phyloP scores from a whole-genome alignment of 495 filamentous ascomycete genomes.

The Evernia prunastri region DNA sequence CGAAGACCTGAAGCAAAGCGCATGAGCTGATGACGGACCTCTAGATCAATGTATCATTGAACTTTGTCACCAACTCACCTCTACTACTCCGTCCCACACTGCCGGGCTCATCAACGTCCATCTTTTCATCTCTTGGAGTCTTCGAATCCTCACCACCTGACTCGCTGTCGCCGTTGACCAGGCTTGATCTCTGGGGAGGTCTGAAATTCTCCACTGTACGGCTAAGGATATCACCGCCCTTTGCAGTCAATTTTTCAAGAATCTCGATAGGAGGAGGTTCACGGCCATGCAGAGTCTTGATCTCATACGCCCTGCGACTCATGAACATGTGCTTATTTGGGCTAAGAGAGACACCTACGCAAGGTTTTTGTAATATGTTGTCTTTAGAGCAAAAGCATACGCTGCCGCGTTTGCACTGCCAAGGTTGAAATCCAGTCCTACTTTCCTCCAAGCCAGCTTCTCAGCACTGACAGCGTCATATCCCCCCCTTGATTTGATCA shows the following conservation, averaged over 20 bases:
- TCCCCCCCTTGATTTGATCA: constrained; percentile 62
- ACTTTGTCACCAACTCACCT: constrained; percentile 32
- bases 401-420: constrained; percentile 59
- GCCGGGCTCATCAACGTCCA: constrained; percentile 52
- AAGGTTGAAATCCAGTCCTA: constrained; percentile 59
- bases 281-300: constrained; percentile 59
- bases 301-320: constrained; percentile 64
- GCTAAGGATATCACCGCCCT: constrained; percentile 67
- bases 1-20: constrained; percentile 46
- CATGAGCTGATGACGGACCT: background rate
- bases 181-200: constrained; percentile 28
- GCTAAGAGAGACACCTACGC: constrained; percentile 38
- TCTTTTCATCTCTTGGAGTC: constrained; percentile 58
- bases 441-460: constrained; percentile 69
- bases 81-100: constrained; percentile 56
- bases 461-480: constrained; percentile 76
- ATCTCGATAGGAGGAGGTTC: constrained; percentile 79
- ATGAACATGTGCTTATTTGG: constrained; percentile 1
- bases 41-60: background rate
- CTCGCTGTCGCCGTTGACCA: constrained; percentile 42
- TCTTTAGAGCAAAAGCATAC: constrained; percentile 70
- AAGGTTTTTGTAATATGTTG: constrained; percentile 75
- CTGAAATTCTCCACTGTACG: constrained; percentile 68
- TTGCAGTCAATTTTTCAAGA: constrained; percentile 67
- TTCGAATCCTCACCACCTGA: constrained; percentile 48